phyloP scores from a whole-genome alignment of 148 eudicot genomes.

The Spergularia marina region DNA sequence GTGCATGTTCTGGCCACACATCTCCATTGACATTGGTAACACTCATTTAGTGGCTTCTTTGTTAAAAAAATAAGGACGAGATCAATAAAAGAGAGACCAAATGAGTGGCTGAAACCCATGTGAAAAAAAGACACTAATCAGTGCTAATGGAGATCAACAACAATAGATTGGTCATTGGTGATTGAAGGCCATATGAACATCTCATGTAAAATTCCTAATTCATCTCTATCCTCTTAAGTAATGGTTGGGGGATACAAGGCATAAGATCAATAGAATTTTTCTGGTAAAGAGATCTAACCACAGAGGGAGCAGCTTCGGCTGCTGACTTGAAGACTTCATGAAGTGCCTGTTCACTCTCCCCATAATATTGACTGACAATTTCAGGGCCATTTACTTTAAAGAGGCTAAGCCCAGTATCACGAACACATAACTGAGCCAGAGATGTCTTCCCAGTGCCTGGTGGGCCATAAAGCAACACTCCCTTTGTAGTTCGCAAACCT shows the following conservation, averaged over 20 bases:
- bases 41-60: background rate
- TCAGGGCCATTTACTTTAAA: constrained; percentile 90
- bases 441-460: constrained; percentile 97
- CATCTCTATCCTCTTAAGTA: background rate
- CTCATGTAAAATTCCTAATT: background rate
- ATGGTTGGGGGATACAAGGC: background rate
- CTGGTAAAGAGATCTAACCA: constrained; percentile 53
- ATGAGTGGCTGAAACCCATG: background rate
- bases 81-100: background rate
- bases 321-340: constrained; percentile 75
- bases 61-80: background rate
- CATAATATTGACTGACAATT: constrained; percentile 68
- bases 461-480: constrained; percentile 97
- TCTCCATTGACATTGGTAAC: background rate
- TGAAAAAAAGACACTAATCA: background rate
- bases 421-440: constrained; percentile 71
- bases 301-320: constrained; percentile 70
- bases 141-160: background rate
- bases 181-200: background rate
- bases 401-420: constrained; percentile 71
- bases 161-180: background rate
- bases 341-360: constrained; percentile 89
- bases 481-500: constrained; percentile 82
- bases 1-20: background rate
- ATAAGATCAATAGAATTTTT: background rate